Percentiles rank a stretch among this genome's conserved stretches.
phyloP scores from a whole-genome alignment of 768 basidiomycete species.

The Termitomyces sp. region DNA sequence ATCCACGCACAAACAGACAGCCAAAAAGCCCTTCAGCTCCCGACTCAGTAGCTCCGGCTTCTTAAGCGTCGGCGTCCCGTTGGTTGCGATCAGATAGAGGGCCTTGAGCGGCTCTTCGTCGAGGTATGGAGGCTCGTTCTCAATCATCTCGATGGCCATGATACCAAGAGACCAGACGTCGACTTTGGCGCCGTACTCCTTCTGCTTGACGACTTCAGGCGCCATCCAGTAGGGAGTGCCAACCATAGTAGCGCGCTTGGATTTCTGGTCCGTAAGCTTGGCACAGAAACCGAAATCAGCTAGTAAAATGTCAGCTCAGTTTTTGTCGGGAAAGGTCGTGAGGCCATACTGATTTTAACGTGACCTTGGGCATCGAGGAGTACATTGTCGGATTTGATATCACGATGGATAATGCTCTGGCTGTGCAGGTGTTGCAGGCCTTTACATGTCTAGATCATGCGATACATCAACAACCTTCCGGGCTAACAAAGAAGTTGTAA shows the following conservation, averaged over 20 bases:
- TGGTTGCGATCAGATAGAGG: slow-evolving; percentile 93
- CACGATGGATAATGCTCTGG: slow-evolving; percentile 93
- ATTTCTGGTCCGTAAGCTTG: slow-evolving; percentile 93
- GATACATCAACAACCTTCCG: neutral
- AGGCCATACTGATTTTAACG: slow-evolving; percentile 91
- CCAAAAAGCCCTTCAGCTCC: slow-evolving; percentile 94
- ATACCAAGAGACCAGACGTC: slow-evolving; percentile 97
- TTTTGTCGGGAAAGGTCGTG: neutral
- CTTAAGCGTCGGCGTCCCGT: slow-evolving; percentile 97
- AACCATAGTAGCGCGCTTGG: slow-evolving; percentile 97
- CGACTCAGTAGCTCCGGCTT: slow-evolving; percentile 87
- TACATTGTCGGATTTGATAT: slow-evolving; percentile 97
- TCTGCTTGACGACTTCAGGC: slow-evolving; percentile 96
- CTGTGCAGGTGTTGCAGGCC: slow-evolving; percentile 90
- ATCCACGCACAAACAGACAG: slow-evolving; percentile 97
- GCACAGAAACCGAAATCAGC: slow-evolving; percentile 98
- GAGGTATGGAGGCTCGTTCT: slow-evolving; percentile 93
- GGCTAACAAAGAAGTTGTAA: neutral
- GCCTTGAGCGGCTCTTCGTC: slow-evolving; percentile 96
- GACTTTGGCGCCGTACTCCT: slow-evolving; percentile 95
- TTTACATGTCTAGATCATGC: slow-evolving; percentile 76
- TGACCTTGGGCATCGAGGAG: slow-evolving; percentile 87
- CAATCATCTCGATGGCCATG: slow-evolving; percentile 99
- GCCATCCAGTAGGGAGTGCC: slow-evolving; percentile 99
- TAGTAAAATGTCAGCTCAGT: slow-evolving; percentile 24